A percentile compares a stretch with the other conserved stretches of the same genome.
Evolutionary conservation across 257 asterid species (phyloP).

Genomic region (Rehmannia glutinosa): DNA sequence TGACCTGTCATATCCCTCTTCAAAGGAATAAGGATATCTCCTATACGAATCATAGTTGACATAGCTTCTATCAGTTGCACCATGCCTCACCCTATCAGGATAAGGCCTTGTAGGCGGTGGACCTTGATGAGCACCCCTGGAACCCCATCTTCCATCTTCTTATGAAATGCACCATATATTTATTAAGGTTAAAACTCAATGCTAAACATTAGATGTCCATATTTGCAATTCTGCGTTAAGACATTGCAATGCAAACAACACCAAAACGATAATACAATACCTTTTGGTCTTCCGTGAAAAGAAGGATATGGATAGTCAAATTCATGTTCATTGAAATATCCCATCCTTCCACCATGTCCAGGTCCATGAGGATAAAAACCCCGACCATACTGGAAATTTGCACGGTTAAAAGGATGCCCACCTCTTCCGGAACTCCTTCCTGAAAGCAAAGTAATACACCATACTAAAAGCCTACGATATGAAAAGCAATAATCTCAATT

Average conservation of each 20-base stretch:
- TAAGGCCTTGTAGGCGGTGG: conserved; percentile 29
- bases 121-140: conserved; percentile 40
- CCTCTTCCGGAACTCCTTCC: conserved; percentile 49
- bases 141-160: conserved; percentile 54
- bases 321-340: conserved; percentile 29
- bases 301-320: conserved; percentile 32
- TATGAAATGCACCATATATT: conserved; percentile 12
- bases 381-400: conserved; percentile 31
- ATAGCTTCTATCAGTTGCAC: conserved; percentile 28
- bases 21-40: conserved; percentile 39
- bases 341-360: conserved; percentile 38
- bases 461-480: not conserved
- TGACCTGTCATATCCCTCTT: conserved; percentile 39
- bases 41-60: conserved; percentile 31
- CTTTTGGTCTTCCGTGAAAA: conserved; percentile 40
- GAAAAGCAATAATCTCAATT: not conserved
- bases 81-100: conserved; percentile 35
- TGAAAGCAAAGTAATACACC: conserved; percentile 19
- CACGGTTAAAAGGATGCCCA: conserved; percentile 34
- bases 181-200: not conserved
- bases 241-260: not conserved
- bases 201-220: not conserved
- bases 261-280: conserved; percentile 17
- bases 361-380: conserved; percentile 37
- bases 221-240: not conserved